Conservation (phyloP, 176 grass and related monocot genomes). For the Urochloa ruziziensis region DNA sequence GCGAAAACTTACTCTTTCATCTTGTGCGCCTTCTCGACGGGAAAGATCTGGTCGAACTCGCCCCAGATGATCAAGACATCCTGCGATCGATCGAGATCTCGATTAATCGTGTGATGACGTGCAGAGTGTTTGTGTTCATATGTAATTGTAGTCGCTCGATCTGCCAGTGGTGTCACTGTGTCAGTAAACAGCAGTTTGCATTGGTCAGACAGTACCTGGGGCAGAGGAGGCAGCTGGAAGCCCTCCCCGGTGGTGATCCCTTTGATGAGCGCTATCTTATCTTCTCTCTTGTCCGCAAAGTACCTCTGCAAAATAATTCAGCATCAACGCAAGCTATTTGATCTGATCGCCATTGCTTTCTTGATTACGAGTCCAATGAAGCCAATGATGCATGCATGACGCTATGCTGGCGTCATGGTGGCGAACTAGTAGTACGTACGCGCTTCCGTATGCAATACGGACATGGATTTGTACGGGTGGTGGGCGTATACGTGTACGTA, state of each 20-base stretch:
- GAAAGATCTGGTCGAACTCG: slow-evolving; percentile 81
- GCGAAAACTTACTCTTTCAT: slow-evolving; percentile 59
- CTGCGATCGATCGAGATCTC: slow-evolving; percentile 6
- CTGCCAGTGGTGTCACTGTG: not conserved
- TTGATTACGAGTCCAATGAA: not conserved
- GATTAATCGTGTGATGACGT: too few species aligned
- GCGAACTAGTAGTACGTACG: not conserved
- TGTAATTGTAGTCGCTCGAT: not conserved
- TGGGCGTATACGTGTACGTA: not conserved
- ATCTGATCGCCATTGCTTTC: not conserved
- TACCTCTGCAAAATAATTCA: slow-evolving; percentile 52
- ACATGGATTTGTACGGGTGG: too few species aligned
- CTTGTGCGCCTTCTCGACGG: slow-evolving; percentile 57
- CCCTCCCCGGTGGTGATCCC: slow-evolving; percentile 57
- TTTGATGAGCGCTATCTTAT: slow-evolving; percentile 72
- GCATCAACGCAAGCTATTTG: not conserved
- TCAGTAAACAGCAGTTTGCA: not conserved
- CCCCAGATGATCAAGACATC: slow-evolving; percentile 85
- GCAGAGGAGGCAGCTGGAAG: slow-evolving; percentile 65
- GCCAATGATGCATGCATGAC: not conserved
- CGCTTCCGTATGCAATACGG: slow-evolving; percentile 32
- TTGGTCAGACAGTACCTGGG: slow-evolving; percentile 38
- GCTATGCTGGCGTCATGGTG: not conserved
- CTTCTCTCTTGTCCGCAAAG: slow-evolving; percentile 47
- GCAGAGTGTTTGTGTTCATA: not conserved